Percentiles rank a stretch among this genome's conserved stretches.
Conservation (phyloP, 208 protist genomes). For the Trypanosoma platydactyli region DNA sequence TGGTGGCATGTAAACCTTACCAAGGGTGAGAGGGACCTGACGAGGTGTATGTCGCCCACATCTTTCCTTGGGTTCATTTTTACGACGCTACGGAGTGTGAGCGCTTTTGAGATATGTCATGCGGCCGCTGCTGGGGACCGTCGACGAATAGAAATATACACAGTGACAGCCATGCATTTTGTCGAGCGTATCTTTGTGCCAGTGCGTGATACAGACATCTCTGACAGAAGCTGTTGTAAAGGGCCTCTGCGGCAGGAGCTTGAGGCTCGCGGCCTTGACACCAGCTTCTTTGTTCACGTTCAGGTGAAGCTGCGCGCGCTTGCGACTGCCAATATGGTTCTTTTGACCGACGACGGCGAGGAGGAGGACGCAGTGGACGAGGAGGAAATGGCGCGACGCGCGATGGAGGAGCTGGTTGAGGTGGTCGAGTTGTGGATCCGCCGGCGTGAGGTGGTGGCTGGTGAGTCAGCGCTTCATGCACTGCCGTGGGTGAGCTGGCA, state of each 20-base stretch:
- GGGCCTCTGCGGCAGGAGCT: conserved; percentile 21
- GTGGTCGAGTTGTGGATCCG: conserved; percentile 3
- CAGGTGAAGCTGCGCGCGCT: conserved; percentile 5
- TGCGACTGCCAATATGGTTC: not conserved
- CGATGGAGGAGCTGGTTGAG: conserved; percentile 24
- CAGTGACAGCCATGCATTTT: not conserved
- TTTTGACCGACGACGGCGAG: not conserved
- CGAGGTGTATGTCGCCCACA: not conserved
- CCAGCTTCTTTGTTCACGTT: conserved; percentile 18
- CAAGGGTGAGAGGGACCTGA: not conserved
- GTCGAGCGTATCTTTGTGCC: conserved; percentile 21
- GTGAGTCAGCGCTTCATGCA: not conserved
- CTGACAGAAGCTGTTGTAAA: not conserved
- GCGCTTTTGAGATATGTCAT: conserved; percentile 6
- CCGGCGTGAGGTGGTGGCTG: not conserved
- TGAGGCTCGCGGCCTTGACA: conserved; percentile 9
- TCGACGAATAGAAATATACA: conserved; percentile 5
- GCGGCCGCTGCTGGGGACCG: not conserved
- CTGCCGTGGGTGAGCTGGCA: conserved; percentile 27
- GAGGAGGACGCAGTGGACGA: conserved; percentile 13
- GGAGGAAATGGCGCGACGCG: conserved; percentile 15
- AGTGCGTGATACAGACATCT: not conserved
- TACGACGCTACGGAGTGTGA: not conserved
- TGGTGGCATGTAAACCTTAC: conserved; percentile 18
- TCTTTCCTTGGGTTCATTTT: conserved; percentile 15